These are phyloP conservation scores for Fusarium pseudograminearum DNA, from an alignment of 2,329 filamentous ascomycete genomes.

Conservation along the genomic window DNA sequence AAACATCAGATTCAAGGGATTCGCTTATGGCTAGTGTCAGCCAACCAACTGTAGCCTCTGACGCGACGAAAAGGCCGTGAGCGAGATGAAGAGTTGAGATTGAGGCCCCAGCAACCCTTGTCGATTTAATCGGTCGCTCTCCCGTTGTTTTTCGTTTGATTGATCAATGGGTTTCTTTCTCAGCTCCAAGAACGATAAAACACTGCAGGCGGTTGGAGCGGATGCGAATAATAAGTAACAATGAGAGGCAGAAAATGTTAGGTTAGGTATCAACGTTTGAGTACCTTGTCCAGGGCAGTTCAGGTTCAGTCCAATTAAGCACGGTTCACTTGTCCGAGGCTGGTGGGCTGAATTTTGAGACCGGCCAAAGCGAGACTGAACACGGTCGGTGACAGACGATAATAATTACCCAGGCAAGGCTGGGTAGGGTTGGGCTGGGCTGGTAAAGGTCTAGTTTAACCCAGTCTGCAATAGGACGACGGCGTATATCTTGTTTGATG, in stretches of 20 bases:
- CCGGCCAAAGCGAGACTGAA: slow-evolving; percentile 36
- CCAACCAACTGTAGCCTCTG: slow-evolving; percentile 28
- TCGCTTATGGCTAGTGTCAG: slow-evolving; percentile 33
- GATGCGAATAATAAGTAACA: slow-evolving; percentile 18
- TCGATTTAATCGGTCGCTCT: slow-evolving; percentile 18
- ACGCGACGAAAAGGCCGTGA: slow-evolving; percentile 15
- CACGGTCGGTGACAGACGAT: slow-evolving; percentile 21
- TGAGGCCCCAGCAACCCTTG: slow-evolving; percentile 24
- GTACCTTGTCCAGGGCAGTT: not conserved
- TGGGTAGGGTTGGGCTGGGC: not conserved
- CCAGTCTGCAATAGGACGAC: slow-evolving; percentile 17
- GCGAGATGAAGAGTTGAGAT: not conserved
- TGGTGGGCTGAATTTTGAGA: slow-evolving; percentile 47
- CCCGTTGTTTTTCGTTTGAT: slow-evolving; percentile 16
- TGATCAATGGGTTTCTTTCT: not conserved
- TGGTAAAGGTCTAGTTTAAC: not conserved
- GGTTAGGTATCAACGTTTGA: slow-evolving; percentile 15
- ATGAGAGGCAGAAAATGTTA: slow-evolving; percentile 6
- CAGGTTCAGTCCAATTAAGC: slow-evolving; percentile 31
- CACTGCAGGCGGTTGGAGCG: slow-evolving; percentile 20
- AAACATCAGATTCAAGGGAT: slow-evolving; percentile 37
- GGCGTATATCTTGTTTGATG: not conserved
- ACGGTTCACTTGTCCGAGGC: slow-evolving; percentile 32
- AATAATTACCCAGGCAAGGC: slow-evolving; percentile 3
- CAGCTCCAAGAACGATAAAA: not conserved